These are phyloP conservation scores for Trichodelitschia bisporula DNA, from an alignment of 495 filamentous ascomycete species.

Conservation along the genomic window DNA sequence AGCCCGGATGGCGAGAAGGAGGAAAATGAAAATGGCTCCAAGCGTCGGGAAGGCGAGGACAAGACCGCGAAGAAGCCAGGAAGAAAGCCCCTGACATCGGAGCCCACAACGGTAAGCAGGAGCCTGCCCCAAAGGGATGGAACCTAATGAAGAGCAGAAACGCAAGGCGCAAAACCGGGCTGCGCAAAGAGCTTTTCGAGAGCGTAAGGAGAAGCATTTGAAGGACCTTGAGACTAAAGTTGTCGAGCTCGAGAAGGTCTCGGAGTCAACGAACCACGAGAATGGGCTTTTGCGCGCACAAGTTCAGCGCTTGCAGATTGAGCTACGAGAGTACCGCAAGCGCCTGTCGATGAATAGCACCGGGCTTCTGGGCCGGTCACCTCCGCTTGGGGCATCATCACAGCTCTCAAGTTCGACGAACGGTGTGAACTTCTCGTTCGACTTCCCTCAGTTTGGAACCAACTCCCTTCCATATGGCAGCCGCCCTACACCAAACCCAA, in stretches of 20 bases:
- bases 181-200: constrained; percentile 86
- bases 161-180: constrained; percentile 96
- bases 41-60: constrained; percentile 56
- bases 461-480: too few relatives aligned
- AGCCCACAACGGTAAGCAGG: constrained; percentile 74
- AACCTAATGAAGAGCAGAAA: too few relatives aligned
- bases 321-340: constrained; percentile 77
- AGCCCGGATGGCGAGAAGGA: constrained; percentile 32
- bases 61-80: constrained; percentile 81
- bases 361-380: constrained; percentile 9
- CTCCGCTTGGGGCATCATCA: constrained; percentile 11
- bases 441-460: constrained; percentile 93
- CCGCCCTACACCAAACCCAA: too few relatives aligned
- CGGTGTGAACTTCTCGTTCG: constrained; percentile 81
- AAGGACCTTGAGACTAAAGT: constrained; percentile 94
- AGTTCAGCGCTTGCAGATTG: constrained; percentile 64
- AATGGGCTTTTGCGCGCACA: constrained; percentile 65
- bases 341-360: constrained; percentile 36
- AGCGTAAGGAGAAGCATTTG: constrained; percentile 92
- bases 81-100: constrained; percentile 81
- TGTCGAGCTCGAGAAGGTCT: constrained; percentile 68
- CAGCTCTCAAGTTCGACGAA: constrained; percentile 4
- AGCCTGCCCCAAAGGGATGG: too few relatives aligned
- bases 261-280: constrained; percentile 61
- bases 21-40: constrained; percentile 16